Evolutionary conservation across 495 filamentous ascomycete genomes (phyloP), one percentile per base, ranked within the genome.

Genomic region (Aspergillus campestris): DNA sequence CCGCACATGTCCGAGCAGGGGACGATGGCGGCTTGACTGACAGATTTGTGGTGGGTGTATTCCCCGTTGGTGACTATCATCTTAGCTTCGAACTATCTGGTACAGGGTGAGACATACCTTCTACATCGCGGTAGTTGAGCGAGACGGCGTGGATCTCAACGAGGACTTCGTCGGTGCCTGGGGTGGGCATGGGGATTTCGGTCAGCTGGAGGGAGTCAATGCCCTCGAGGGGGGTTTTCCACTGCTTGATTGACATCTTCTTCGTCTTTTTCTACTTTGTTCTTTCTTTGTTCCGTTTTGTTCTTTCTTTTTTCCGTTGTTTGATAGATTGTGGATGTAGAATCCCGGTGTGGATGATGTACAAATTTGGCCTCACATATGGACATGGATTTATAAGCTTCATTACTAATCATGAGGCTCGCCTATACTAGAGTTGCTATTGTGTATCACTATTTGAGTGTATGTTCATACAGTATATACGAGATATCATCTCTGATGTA

Each of bases 1-100:
- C 87, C 87, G 18, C 86, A 80, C 59, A 85, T 87, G 55, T 91
- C 87, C 3, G 85, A 89, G 42, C 64, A 78, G 3, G 84, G 77
- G 5, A 90, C 78, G 14, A 89, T 70, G 31, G 71, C 72, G 7
- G 62, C 52, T 12, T 67, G 51, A 8, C 61, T 53, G 42, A 66
- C 58, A 24, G 61, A 57, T 34, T 66, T 66, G 56, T 79, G 70
- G 56, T 83, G 75, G 46, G 58, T 74, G 58, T 80, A 81, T 41
- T 77, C 62, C 44, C 77, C 77, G 51, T 71, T 76, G 43, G 61
- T 63, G 1, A 80, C 78, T 78, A 10, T 7, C 6, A 7, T 2
- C 10, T 39, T 29, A 34, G 37, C 6, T 30, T 41, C 6, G 0
- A 12, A 15, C 8, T 38, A 13, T 29, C 7, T 29, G 8, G 27